A percentile compares a stretch with the other conserved stretches of the same genome.
Conservation (phyloP, 768 basidiomycete species). For the Thelephora ganbajun region DNA sequence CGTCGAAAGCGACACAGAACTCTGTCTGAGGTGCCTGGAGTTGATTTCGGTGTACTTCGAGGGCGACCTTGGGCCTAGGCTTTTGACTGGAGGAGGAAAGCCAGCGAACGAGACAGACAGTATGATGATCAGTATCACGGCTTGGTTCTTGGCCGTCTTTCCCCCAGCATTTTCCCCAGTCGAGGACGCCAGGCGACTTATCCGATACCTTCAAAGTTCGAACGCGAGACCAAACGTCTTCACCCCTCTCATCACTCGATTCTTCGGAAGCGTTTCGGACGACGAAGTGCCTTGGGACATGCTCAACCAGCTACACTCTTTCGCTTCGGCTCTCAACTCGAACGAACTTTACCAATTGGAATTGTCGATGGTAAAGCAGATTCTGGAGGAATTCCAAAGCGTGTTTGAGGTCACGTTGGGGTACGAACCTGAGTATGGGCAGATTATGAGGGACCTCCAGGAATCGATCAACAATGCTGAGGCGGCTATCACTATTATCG, state of each 20-base stretch:
- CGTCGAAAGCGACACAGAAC: background rate
- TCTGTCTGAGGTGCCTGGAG: background rate
- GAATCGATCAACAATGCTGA: background rate
- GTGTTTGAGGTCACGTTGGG: background rate
- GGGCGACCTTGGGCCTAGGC: background rate
- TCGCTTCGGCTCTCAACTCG: background rate
- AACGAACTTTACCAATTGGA: background rate
- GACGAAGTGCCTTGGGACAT: background rate
- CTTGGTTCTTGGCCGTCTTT: background rate
- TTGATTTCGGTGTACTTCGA: background rate
- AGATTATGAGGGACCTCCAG: background rate
- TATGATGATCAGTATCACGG: background rate
- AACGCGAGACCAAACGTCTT: background rate
- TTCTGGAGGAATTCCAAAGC: background rate
- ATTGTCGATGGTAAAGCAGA: background rate
- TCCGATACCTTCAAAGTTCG: background rate
- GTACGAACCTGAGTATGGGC: background rate
- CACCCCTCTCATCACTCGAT: background rate
- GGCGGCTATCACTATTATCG: background rate
- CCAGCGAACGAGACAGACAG: background rate
- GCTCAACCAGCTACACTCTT: background rate
- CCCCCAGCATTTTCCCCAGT: background rate
- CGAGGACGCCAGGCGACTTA: background rate
- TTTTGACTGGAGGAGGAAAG: background rate
- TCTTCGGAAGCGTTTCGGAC: background rate